Percentiles rank a stretch among this genome's conserved stretches.
Conservation (phyloP, 208 protist species). For the Acanthamoeba sp. region DNA sequence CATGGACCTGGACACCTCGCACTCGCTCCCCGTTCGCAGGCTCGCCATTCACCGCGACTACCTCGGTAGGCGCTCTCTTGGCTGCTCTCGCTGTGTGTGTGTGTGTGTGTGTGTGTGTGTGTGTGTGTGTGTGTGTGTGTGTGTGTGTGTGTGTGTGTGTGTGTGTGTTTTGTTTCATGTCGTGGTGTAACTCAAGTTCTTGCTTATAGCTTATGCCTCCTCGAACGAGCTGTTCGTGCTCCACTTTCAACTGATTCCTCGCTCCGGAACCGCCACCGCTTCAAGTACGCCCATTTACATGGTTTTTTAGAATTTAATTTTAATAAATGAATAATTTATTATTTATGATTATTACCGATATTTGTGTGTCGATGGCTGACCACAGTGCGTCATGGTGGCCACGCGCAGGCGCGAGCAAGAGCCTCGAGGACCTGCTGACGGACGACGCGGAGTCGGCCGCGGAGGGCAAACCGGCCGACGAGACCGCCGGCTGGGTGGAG, state of each 20-base stretch:
- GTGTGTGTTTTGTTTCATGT: background rate
- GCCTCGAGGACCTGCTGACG: background rate
- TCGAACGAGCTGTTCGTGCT: constrained; percentile 48
- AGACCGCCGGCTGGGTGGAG: background rate
- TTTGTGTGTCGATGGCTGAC: background rate
- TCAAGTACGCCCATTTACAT: no score
- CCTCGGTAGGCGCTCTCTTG: background rate
- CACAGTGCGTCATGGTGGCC: background rate
- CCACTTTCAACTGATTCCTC: constrained; percentile 28
- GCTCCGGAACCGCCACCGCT: background rate
- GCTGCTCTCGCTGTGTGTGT: background rate
- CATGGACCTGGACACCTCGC: constrained; percentile 59
- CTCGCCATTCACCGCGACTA: constrained; percentile 55
- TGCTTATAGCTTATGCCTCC: constrained; percentile 23
- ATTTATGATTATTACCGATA: no score
- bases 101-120: no score
- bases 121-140: no score
- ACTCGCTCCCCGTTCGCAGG: constrained; percentile 25
- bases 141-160: background rate
- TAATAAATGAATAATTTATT: no score
- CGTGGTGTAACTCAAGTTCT: background rate
- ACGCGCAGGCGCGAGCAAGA: background rate
- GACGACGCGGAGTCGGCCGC: background rate
- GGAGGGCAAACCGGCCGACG: background rate
- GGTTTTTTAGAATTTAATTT: no score